Conservation (phyloP, 257 asterid species). For the Ajuga chamaepitys region DNA sequence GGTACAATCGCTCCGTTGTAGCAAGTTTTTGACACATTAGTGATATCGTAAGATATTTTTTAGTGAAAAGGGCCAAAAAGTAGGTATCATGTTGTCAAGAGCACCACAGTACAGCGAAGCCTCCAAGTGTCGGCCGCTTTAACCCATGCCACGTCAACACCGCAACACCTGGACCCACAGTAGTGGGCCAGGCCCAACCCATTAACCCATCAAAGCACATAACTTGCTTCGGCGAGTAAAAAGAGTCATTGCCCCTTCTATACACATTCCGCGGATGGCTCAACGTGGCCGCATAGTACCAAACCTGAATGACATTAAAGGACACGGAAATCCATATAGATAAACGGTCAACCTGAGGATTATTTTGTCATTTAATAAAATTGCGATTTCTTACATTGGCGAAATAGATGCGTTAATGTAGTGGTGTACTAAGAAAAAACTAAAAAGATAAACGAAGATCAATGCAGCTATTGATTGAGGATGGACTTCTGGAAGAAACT, state of each 20-base stretch:
- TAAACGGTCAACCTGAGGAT: background rate
- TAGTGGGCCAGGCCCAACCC: conserved; percentile 14
- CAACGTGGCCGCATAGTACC: conserved; percentile 8
- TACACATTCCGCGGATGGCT: conserved; percentile 20
- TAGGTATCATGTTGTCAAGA: background rate
- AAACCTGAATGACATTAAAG: conserved; percentile 16
- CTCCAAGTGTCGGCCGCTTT: background rate
- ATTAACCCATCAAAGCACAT: background rate
- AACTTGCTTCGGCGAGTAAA: conserved; percentile 1
- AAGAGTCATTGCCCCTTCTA: background rate
- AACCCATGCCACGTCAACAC: background rate
- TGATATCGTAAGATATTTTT: no score
- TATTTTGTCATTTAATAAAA: conserved; percentile 8
- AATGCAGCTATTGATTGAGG: background rate
- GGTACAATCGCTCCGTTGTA: no score
- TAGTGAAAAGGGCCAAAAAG: background rate
- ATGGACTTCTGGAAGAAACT: conserved; percentile 24
- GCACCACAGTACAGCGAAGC: background rate
- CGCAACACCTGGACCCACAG: background rate
- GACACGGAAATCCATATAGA: background rate
- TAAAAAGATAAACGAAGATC: background rate
- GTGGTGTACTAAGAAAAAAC: background rate
- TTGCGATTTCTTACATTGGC: background rate
- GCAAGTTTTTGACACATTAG: no score
- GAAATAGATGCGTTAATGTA: background rate